Base-by-base conservation (phyloP, 305 asterid species). In the Solanum chacoense region DNA sequence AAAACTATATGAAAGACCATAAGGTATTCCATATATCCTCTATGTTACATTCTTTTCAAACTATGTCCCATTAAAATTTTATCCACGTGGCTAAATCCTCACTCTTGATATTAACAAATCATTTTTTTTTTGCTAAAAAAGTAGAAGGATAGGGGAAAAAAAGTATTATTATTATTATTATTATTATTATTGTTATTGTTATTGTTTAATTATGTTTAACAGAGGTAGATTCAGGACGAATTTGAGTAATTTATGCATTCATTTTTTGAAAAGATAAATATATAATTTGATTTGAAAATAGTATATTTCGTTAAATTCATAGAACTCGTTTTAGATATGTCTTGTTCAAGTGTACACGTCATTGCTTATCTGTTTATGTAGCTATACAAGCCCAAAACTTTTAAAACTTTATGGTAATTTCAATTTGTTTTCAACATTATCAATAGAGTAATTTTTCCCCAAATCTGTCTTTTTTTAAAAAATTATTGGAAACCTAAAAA, bases 1-100 rank as follows among this genome's bases (percentile, higher is more conserved):
- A 81, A 37, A 71, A 87, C 88, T 81, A 72, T 80, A 79, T 29
- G 63, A 45, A 28, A 42, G 86, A 29, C 28, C 28, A 29, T 13
- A 42, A 81, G 3, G 38, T 45, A 81, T 81, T 81, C 38, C 71
- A 42, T 42, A 42, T 81, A 42, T 81, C 26, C 45, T 18, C 81
- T 42, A 80, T 72, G 89, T 72, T 73, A 87, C 89, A 83, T 89
- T 81, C 83, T 87, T 73, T 84, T 87, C 91, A 89, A 87, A 55
- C 88, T 87, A 63, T 65, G 79, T 7, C 84, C 63, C 79, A 89
- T 89, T 89, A 34, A 86, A 72, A 71, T 71, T 77, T 63, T 4
- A 86, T 76, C 50, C 28, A 86, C 65, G 89, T 36, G 87, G 59
- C 32, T 59, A 37, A 88, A 69, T 88, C 42, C 40, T 4, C 59